phyloP scores from a whole-genome alignment of 2,329 filamentous ascomycete species.

The Epichloe brachyelytri region DNA sequence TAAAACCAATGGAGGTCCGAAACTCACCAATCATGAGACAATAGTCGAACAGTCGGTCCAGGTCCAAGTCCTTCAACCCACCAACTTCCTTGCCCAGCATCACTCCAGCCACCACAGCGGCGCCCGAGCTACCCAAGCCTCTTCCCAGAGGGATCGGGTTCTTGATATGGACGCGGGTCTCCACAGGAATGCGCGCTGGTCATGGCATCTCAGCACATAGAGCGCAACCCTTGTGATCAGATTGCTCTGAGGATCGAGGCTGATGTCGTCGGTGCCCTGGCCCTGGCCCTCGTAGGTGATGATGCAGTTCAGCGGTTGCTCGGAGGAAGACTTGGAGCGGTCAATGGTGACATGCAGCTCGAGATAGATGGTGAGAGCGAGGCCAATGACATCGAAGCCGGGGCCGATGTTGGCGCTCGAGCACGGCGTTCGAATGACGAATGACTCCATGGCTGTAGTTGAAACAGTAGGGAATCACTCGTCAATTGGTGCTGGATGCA shows the following conservation, averaged over 20 bases:
- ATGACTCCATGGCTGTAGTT: constrained; percentile 39
- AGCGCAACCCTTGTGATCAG: constrained; percentile 88
- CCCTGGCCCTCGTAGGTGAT: constrained; percentile 84
- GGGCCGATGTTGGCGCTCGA: constrained; percentile 97
- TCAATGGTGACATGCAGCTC: constrained; percentile 75
- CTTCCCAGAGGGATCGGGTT: constrained; percentile 91
- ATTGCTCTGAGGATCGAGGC: constrained; percentile 73
- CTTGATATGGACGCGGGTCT: constrained; percentile 86
- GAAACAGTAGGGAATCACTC: constrained; percentile 13
- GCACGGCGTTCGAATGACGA: constrained; percentile 70
- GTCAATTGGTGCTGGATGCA: background rate
- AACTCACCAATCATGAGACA: constrained; percentile 82
- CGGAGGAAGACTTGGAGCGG: constrained; percentile 37
- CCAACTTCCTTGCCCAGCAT: constrained; percentile 83
- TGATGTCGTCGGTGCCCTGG: constrained; percentile 58
- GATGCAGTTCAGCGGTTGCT: constrained; percentile 66
- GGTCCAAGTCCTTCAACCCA: constrained; percentile 56
- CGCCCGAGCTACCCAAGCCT: constrained; percentile 87
- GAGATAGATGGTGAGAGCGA: constrained; percentile 87
- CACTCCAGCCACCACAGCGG: constrained; percentile 92
- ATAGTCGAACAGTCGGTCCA: constrained; percentile 82
- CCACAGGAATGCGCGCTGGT: constrained; percentile 65
- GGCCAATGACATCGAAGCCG: constrained; percentile 93
- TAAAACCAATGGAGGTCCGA: background rate
- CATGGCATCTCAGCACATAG: constrained; percentile 88